Percentiles rank a stretch among this genome's conserved stretches.
Conservation (phyloP, 371 early-diverging fungal species). For the Mortierella sp. region DNA sequence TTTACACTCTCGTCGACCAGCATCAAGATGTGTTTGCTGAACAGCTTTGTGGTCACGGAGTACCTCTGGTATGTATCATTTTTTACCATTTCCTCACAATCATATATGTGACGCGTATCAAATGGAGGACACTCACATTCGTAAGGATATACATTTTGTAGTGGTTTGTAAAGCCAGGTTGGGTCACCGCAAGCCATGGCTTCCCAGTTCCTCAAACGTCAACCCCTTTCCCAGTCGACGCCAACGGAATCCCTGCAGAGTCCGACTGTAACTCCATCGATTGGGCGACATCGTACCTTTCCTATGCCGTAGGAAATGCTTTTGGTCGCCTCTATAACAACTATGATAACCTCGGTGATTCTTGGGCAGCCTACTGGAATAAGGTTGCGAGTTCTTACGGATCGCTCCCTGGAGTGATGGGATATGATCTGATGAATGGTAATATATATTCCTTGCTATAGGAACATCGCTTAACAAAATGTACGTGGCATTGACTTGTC, state of each 20-base stretch:
- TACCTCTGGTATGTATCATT: constrained; percentile 59
- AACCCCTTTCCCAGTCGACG: constrained; percentile 58
- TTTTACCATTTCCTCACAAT: neutral
- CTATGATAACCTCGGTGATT: constrained; percentile 61
- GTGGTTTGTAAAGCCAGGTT: constrained; percentile 62
- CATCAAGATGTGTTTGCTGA: constrained; percentile 62
- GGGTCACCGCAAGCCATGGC: constrained; percentile 44
- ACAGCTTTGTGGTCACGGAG: constrained; percentile 68
- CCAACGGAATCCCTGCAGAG: constrained; percentile 58
- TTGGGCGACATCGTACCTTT: constrained; percentile 62
- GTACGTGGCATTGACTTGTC: neutral
- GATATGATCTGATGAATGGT: constrained; percentile 70
- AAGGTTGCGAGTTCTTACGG: constrained; percentile 59
- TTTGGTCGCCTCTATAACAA: constrained; percentile 67
- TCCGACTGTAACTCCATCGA: constrained; percentile 60
- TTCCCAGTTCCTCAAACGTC: constrained; percentile 60
- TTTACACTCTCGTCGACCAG: constrained; percentile 60
- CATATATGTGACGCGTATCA: no score
- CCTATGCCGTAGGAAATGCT: constrained; percentile 62
- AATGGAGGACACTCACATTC: no score
- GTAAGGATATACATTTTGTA: constrained; percentile 6
- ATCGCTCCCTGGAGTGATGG: constrained; percentile 61
- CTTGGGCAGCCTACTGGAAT: constrained; percentile 67
- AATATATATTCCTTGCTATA: neutral
- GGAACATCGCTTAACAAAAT: neutral